Base-by-base conservation (phyloP, 306 rosid species). In the Castanea sativa region DNA sequence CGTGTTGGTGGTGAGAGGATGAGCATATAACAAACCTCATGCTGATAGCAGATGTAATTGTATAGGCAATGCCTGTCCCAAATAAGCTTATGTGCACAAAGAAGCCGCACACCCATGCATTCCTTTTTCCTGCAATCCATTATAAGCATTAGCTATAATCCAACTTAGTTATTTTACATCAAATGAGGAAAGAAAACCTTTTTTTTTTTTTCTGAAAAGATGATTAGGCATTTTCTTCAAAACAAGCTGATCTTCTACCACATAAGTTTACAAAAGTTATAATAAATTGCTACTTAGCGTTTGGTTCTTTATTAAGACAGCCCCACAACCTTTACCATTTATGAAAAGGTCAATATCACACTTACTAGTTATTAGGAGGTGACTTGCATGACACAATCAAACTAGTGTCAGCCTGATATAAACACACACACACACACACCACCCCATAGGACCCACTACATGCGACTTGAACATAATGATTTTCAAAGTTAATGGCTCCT, bases 31-130 rank as follows among this genome's bases (percentile, higher is more conserved):
- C 32, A 79, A 71, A 90, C 94, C 88, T 90, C 53, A 86, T 60
- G 63, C 94, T 90, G 75, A 78, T 83, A 73, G 88, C 83, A 25
- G 94, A 67, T 9, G 94, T 90, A 35, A 90, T 74, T 63, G 81
- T 29, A 82, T 90, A 90, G 19, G 94, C 92, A 81, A 90, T 80
- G 69, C 92, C 89, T 74, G 81, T 78, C 52, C 94, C 94, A 79
- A 84, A 90, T 29, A 90, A 78, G 82, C 85, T 86, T 51, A 84
- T 19, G 5, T 81, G 76, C 58, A 83, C 89, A 73, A 86, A 79
- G 78, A 85, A 19, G 43, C 83, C 88, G 59, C 85, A 81, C 56
- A 84, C 68, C 19, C 78, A 71, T 30, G 83, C 80, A 75, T 73
- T 74, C 33, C 73, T 78, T 51, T 10, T 43, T 76, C 94, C 94